Conservation (phyloP, 345 rosid species). For the Raphanus raphanistrum region DNA sequence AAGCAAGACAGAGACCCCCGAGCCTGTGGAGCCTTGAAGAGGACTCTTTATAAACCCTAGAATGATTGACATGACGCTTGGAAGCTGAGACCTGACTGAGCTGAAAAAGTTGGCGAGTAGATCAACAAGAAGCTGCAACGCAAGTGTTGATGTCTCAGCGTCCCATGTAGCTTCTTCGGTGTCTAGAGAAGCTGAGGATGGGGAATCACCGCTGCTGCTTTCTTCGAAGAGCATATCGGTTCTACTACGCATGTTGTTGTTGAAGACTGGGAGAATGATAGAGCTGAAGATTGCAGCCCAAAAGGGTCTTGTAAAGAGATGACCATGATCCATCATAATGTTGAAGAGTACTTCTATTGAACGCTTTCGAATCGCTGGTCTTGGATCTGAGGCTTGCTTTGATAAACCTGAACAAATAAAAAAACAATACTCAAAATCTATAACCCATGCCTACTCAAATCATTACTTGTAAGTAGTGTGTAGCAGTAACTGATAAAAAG, state of each 20-base stretch:
- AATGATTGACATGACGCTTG: constrained; percentile 55
- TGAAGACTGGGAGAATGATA: constrained; percentile 67
- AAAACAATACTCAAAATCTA: neutral
- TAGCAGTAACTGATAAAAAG: neutral
- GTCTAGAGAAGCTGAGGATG: constrained; percentile 46
- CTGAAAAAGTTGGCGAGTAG: constrained; percentile 59
- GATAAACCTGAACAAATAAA: constrained; percentile 71
- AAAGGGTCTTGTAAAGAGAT: constrained; percentile 72
- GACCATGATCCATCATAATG: constrained; percentile 93
- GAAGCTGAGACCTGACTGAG: constrained; percentile 62
- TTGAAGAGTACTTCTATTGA: constrained; percentile 85
- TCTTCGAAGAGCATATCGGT: constrained; percentile 47
- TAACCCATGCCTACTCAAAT: neutral
- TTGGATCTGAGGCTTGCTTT: constrained; percentile 74
- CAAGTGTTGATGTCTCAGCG: constrained; percentile 74
- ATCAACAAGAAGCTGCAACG: constrained; percentile 72
- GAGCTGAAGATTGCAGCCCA: constrained; percentile 66
- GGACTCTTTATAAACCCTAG: constrained; percentile 69
- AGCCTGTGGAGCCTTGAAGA: constrained; percentile 72
- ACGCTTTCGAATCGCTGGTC: constrained; percentile 76
- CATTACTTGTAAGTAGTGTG: neutral
- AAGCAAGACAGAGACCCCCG: constrained; percentile 68
- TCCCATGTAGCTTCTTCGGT: constrained; percentile 72
- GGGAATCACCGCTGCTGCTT: constrained; percentile 37
- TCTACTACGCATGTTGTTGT: constrained; percentile 47